Evolutionary conservation across 257 asterid species (phyloP).

Genomic region (Solanum tarijense): DNA sequence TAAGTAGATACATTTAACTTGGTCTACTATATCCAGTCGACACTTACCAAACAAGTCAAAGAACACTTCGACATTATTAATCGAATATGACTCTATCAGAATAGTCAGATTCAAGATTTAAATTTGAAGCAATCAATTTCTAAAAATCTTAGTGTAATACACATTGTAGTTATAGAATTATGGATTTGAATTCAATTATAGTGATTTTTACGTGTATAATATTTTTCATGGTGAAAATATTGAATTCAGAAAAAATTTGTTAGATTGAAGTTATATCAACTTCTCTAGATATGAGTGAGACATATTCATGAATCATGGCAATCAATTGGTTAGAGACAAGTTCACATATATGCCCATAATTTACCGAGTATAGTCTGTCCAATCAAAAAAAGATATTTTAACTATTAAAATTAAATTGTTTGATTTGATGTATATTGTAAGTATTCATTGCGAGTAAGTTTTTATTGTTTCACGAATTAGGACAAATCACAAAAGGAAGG

Average conservation of each 20-base stretch:
- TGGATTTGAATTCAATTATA: background rate
- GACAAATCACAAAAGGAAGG: background rate
- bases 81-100: background rate
- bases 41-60: background rate
- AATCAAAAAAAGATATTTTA: background rate
- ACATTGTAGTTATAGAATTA: background rate
- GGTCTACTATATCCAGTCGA: background rate
- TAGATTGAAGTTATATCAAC: background rate
- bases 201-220: background rate
- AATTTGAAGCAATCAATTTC: rapidly evolving
- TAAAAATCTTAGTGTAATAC: too few relatives aligned
- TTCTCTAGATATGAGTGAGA: background rate
- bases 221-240: background rate
- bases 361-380: background rate
- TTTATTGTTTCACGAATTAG: background rate
- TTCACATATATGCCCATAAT: background rate
- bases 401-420: background rate
- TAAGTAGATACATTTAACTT: background rate
- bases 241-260: background rate
- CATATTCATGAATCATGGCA: background rate
- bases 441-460: background rate
- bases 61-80: background rate
- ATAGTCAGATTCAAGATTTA: background rate
- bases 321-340: background rate
- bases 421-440: background rate